A percentile compares a stretch with the other conserved stretches of the same genome.
Evolutionary conservation across 2,329 filamentous ascomycete species (phyloP).

Genomic region (Aspergillus clavatus): DNA sequence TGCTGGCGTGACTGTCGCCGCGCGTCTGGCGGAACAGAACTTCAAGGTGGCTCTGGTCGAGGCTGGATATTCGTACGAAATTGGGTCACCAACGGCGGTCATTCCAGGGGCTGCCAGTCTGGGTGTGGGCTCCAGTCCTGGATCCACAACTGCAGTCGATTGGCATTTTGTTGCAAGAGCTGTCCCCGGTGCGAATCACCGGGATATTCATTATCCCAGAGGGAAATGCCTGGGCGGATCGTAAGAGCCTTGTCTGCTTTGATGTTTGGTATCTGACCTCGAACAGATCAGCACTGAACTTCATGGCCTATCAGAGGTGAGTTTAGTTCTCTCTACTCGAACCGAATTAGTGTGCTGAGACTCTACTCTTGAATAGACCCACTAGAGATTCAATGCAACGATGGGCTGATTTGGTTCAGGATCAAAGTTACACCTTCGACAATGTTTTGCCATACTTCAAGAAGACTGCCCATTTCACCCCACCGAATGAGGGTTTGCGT

Average conservation of each 20-base stretch:
- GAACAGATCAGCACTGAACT: conserved; percentile 28
- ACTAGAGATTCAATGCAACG: conserved; percentile 23
- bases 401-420: conserved; percentile 32
- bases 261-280: neutral
- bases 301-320: conserved; percentile 32
- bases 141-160: conserved; percentile 44
- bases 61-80: conserved; percentile 46
- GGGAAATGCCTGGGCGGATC: conserved; percentile 28
- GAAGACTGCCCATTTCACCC: conserved; percentile 25
- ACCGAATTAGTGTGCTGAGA: neutral
- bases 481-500: conserved; percentile 16
- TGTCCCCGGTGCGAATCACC: conserved; percentile 46
- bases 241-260: conserved; percentile 13
- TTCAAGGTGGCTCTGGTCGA: conserved; percentile 39
- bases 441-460: conserved; percentile 28
- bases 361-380: conserved; percentile 17
- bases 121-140: conserved; percentile 18
- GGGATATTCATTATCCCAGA: conserved; percentile 26
- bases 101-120: conserved; percentile 33
- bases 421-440: conserved; percentile 31
- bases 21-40: conserved; percentile 48
- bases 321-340: neutral
- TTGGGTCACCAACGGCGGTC: conserved; percentile 50
- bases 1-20: conserved; percentile 41
- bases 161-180: conserved; percentile 45